A percentile compares a stretch with the other conserved stretches of the same genome.
phyloP scores from a whole-genome alignment of 164 flowering plant genomes.

The Vitis vinifera region DNA sequence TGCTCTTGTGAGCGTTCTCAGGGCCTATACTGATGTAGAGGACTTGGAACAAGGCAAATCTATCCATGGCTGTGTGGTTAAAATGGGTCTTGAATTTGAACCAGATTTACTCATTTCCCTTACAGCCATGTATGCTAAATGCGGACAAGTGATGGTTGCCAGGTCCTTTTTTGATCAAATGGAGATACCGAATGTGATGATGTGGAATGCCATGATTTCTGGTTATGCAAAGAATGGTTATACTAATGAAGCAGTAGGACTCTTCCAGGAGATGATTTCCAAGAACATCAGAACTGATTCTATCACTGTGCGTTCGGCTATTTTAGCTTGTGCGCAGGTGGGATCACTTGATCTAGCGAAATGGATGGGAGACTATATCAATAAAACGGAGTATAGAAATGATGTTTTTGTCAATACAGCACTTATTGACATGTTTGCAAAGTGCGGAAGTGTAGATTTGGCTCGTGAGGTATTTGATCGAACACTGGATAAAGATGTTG shows the following conservation, averaged over 20 bases:
- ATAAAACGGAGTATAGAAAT: slow-evolving; percentile 28
- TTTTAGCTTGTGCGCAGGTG: slow-evolving; percentile 54
- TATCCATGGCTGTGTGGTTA: slow-evolving; percentile 44
- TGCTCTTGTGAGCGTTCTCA: slow-evolving; percentile 54
- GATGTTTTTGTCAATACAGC: slow-evolving; percentile 48
- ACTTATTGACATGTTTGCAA: slow-evolving; percentile 65
- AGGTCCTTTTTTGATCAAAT: slow-evolving; percentile 45
- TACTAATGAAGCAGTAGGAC: slow-evolving; percentile 54
- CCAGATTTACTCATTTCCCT: slow-evolving; percentile 50
- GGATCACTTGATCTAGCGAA: slow-evolving; percentile 48
- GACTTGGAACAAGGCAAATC: slow-evolving; percentile 49
- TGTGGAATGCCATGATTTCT: slow-evolving; percentile 72
- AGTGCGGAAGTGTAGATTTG: slow-evolving; percentile 51
- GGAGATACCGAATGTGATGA: slow-evolving; percentile 32
- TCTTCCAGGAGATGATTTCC: slow-evolving; percentile 41
- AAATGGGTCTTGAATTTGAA: slow-evolving; percentile 52
- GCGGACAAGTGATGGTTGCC: slow-evolving; percentile 46
- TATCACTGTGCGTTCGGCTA: slow-evolving; percentile 35
- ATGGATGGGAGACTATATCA: slow-evolving; percentile 42
- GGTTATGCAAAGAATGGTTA: slow-evolving; percentile 61
- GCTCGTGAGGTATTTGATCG: slow-evolving; percentile 50
- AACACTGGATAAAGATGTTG: slow-evolving; percentile 41
- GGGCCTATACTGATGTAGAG: slow-evolving; percentile 46
- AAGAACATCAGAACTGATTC: slow-evolving; percentile 40
- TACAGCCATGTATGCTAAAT: slow-evolving; percentile 55